Conservation (phyloP, 2,329 filamentous ascomycete genomes). For the Stemphylium vesicarium region DNA sequence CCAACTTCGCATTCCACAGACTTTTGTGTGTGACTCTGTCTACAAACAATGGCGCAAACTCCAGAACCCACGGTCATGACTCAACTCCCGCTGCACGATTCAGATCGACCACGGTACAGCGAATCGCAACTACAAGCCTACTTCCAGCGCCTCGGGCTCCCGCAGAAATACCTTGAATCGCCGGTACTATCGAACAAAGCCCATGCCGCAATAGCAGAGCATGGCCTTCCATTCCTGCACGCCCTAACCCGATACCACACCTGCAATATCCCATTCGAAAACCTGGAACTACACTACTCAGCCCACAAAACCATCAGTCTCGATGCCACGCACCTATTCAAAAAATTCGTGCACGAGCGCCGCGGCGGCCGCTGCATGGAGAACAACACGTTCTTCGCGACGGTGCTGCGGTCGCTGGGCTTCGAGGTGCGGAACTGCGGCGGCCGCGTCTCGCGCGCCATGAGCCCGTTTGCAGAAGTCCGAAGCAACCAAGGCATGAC, state of each 20-base stretch:
- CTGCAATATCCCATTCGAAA: slow-evolving; percentile 8
- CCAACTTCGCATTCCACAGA: not conserved
- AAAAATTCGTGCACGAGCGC: slow-evolving; percentile 53
- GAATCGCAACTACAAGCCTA: not conserved
- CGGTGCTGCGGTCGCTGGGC: slow-evolving; percentile 57
- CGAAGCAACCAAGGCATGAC: slow-evolving; percentile 12
- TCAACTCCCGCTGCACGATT: not conserved
- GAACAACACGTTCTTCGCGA: slow-evolving; percentile 59
- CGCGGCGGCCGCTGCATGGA: slow-evolving; percentile 65
- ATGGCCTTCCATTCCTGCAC: not conserved
- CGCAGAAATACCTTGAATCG: not conserved
- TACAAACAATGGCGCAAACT: not conserved
- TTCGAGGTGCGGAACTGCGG: slow-evolving; percentile 44
- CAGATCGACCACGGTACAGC: not conserved
- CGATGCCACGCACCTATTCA: slow-evolving; percentile 54
- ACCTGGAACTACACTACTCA: slow-evolving; percentile 46
- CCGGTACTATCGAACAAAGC: not conserved
- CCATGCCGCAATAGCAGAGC: not conserved
- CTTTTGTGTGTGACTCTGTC: not conserved
- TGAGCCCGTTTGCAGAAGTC: slow-evolving; percentile 19
- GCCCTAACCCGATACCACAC: not conserved
- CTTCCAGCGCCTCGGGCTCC: not conserved
- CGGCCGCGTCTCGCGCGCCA: slow-evolving; percentile 19
- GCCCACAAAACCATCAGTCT: slow-evolving; percentile 49
- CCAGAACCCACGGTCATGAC: not conserved